phyloP scores from a whole-genome alignment of 108 stramenopile species.

The Conticribra weissflogii region DNA sequence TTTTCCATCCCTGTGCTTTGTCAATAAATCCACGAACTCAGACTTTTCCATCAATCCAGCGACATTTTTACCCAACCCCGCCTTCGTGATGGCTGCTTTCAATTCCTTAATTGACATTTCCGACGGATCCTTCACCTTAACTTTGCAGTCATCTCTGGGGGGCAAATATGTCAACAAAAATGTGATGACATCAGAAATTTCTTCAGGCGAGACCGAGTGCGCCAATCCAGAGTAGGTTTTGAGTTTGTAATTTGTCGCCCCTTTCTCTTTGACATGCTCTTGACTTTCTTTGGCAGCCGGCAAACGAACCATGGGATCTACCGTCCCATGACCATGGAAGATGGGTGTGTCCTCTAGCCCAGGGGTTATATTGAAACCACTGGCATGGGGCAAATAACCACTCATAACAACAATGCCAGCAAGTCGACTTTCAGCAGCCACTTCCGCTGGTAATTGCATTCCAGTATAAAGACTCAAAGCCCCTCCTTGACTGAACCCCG shows the following conservation, averaged over 20 bases:
- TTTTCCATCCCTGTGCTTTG: slow-evolving; percentile 73
- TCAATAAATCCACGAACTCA: slow-evolving; percentile 85
- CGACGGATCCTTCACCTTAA: slow-evolving; percentile 75
- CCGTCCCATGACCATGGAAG: slow-evolving; percentile 89
- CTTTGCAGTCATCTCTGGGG: slow-evolving; percentile 57
- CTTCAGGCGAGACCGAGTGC: slow-evolving; percentile 81
- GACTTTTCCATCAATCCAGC: slow-evolving; percentile 93
- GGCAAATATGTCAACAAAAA: slow-evolving; percentile 80
- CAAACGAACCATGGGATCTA: slow-evolving; percentile 82
- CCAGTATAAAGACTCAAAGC: slow-evolving; percentile 88
- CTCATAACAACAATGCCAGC: slow-evolving; percentile 87
- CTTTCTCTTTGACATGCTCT: slow-evolving; percentile 49
- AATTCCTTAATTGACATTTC: slow-evolving; percentile 93
- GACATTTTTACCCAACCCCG: slow-evolving; percentile 73
- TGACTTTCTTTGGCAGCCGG: slow-evolving; percentile 79
- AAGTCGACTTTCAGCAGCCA: slow-evolving; percentile 56
- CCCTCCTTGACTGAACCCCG: slow-evolving; percentile 95
- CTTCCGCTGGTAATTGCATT: slow-evolving; percentile 68
- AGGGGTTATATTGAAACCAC: slow-evolving; percentile 62
- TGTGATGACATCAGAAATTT: slow-evolving; percentile 62
- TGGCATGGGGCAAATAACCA: slow-evolving; percentile 85
- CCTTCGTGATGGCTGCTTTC: slow-evolving; percentile 89
- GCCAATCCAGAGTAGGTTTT: slow-evolving; percentile 77
- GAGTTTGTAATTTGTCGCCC: slow-evolving; percentile 74
- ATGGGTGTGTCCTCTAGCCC: slow-evolving; percentile 70